A percentile compares a stretch with the other conserved stretches of the same genome.
Conservation (phyloP, 2,329 filamentous ascomycete species). For the Cytospora schulzeri region DNA sequence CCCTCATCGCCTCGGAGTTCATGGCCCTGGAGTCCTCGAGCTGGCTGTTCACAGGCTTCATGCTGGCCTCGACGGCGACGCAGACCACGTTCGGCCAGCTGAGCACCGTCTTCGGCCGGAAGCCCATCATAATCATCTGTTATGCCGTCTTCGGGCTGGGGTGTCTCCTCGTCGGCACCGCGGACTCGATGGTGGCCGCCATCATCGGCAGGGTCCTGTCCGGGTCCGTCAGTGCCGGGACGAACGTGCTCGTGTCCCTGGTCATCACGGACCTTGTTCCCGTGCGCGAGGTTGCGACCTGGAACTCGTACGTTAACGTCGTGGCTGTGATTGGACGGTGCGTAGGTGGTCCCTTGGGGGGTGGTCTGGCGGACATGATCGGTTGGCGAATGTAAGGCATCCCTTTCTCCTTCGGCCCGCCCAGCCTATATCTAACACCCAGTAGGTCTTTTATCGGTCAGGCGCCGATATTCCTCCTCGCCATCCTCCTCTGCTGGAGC, state of each 20-base stretch:
- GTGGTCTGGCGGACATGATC: conserved; percentile 61
- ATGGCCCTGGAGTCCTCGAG: conserved; percentile 57
- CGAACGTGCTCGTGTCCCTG: conserved; percentile 53
- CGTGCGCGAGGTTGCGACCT: conserved; percentile 53
- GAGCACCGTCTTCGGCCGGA: conserved; percentile 60
- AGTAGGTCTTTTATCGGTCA: conserved; percentile 59
- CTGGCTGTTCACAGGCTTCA: conserved; percentile 58
- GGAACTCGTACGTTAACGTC: conserved; percentile 57
- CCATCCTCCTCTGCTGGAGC: conserved; percentile 43
- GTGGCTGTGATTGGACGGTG: conserved; percentile 54
- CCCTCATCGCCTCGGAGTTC: conserved; percentile 63
- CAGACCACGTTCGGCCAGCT: conserved; percentile 60
- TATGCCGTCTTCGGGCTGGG: conserved; percentile 54
- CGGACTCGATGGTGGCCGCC: conserved; percentile 50
- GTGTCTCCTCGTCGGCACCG: conserved; percentile 44
- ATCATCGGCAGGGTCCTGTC: conserved; percentile 54
- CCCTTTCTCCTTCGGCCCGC: neutral
- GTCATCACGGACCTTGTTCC: conserved; percentile 57
- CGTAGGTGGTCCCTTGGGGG: conserved; percentile 59
- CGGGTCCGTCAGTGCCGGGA: conserved; percentile 54
- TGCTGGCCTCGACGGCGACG: conserved; percentile 52
- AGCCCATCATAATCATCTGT: conserved; percentile 49
- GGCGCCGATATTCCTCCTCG: conserved; percentile 54
- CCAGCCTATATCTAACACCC: neutral
- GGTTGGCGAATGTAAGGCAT: conserved; percentile 64